These are phyloP conservation scores for Xylaria telfairii DNA, from an alignment of 495 filamentous ascomycete genomes.

Conservation along the genomic window DNA sequence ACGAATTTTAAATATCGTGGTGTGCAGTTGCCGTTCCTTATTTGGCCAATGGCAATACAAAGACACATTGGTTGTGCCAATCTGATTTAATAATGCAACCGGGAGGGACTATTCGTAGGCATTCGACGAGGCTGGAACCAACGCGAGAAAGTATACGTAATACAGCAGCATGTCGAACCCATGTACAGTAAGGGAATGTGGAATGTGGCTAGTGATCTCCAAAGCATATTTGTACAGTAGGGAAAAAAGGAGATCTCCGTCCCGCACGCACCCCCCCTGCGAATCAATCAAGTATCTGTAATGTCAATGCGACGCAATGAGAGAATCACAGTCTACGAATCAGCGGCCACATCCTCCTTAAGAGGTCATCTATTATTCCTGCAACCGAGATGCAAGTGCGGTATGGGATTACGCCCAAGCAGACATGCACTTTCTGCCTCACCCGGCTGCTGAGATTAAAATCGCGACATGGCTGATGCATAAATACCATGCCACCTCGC, in stretches of 20 bases:
- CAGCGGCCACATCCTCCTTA: constrained; percentile 4
- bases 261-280: constrained; percentile 10
- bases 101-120: background rate
- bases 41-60: background rate
- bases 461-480: constrained; percentile 6
- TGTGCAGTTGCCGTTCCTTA: background rate
- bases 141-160: background rate
- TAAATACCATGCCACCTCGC: background rate
- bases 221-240: no score
- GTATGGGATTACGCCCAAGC: constrained; percentile 2
- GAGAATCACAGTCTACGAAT: constrained; percentile 19
- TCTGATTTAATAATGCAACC: background rate
- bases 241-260: constrained; percentile 17
- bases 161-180: constrained; percentile 11
- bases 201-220: constrained; percentile 23
- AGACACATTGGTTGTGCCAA: background rate
- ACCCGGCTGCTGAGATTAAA: background rate
- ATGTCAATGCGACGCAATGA: constrained; percentile 18
- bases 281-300: constrained; percentile 10
- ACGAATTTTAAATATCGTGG: background rate
- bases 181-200: no score
- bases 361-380: constrained; percentile 7
- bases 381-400: constrained; percentile 5
- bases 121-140: constrained; percentile 8
- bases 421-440: constrained; percentile 11